phyloP scores from a whole-genome alignment of 257 asterid genomes.

The Osmanthus fragrans region DNA sequence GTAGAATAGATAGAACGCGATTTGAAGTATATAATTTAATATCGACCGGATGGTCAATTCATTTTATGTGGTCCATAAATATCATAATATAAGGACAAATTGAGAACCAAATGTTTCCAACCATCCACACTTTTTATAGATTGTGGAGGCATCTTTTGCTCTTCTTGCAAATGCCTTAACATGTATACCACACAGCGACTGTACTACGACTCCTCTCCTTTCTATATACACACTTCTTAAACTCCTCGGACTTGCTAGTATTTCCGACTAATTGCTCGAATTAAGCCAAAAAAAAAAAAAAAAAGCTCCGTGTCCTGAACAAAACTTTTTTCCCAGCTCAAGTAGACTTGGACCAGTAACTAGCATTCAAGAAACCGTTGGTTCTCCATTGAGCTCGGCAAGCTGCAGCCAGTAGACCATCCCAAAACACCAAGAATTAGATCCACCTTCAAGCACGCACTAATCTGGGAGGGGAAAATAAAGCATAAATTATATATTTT shows the following conservation, averaged over 20 bases:
- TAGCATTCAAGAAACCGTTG: slow-evolving; percentile 65
- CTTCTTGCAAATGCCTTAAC: slow-evolving; percentile 15
- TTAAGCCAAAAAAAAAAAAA: neutral
- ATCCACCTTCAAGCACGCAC: slow-evolving; percentile 71
- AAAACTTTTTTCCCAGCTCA: slow-evolving; percentile 50
- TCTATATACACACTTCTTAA: slow-evolving; percentile 57
- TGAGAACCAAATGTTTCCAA: too few species aligned
- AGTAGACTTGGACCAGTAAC: slow-evolving; percentile 24
- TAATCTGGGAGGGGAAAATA: slow-evolving; percentile 44
- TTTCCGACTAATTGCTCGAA: slow-evolving; percentile 14
- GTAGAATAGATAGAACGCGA: too few species aligned
- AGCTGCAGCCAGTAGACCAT: slow-evolving; percentile 95
- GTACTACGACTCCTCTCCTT: slow-evolving; percentile 34
- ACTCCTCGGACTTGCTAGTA: slow-evolving; percentile 28
- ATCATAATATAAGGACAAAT: too few species aligned
- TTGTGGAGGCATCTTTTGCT: too few species aligned
- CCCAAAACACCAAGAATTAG: slow-evolving; percentile 78
- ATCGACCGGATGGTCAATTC: neutral
- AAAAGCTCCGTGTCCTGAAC: slow-evolving; percentile 9
- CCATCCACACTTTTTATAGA: too few species aligned
- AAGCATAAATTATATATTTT: neutral
- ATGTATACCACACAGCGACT: slow-evolving; percentile 42
- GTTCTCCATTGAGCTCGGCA: slow-evolving; percentile 58
- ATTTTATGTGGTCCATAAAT: too few species aligned
- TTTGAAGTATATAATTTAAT: neutral